Evolutionary conservation across 305 asterid genomes (phyloP), one percentile per base, ranked within the genome.

Genomic region (Vinca major): DNA sequence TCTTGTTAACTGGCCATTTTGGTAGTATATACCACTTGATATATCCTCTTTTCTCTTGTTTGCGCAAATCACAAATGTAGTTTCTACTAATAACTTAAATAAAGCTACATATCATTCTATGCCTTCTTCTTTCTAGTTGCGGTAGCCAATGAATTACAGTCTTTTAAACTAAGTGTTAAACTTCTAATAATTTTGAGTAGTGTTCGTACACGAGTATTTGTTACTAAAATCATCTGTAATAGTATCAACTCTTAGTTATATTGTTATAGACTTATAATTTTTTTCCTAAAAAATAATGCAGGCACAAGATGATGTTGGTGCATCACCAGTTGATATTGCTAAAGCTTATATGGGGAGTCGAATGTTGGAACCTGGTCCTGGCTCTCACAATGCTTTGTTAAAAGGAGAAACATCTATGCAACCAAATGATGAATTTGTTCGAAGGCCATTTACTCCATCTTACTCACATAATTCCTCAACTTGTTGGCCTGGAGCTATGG

Each of bases 271-370:
- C 33, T 26, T 26, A 26, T 26, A 26, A 26, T 4, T 37, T 8
- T 54, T 52, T 12, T 10, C 3, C n/a, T 12, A 0, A n/a, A 74
- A 71, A 71, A 52, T 73, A 75, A 64, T 80, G 79, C 84, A 93
- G 99, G 88, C 82, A 65, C 81, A 82, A 53, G 83, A 69, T 81
- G 91, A 82, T 73, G 87, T 86, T 79, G 79, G 88, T 76, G 90
- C 96, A 71, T 89, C 96, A 7, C 97, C 99, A 39, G 78, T 94
- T 58, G 96, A 91, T 73, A 81, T 94, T 83, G 99, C 99, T 53
- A 92, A 85, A 78, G 95, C 96, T 64, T 94, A 83, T 81, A 94
- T 94, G 96, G 88, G 95, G 77, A 74, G 84, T 77, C 88, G 93
- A 68, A 78, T 75, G 65, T 57, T 81, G 50, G 96, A 80, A 70